phyloP scores from a whole-genome alignment of 2,329 filamentous ascomycete species.

The Dissoconium aciculare region DNA sequence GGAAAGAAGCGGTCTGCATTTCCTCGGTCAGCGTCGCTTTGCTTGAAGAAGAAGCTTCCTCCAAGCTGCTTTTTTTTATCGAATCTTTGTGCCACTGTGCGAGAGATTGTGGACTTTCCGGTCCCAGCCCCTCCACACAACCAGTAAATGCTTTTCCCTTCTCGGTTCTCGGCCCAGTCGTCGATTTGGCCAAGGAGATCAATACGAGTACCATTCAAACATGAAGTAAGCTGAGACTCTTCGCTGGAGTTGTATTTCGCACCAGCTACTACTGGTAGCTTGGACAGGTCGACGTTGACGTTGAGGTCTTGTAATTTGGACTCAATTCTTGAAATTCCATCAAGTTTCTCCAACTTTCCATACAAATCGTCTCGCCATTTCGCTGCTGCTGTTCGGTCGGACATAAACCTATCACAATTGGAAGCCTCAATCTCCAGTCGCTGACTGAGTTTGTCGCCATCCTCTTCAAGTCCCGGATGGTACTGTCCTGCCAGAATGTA shows the following conservation, averaged over 20 bases:
- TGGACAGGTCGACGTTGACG: background rate
- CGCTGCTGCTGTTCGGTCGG: background rate
- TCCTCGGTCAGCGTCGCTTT: background rate
- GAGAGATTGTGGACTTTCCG: slow-evolving; percentile 23
- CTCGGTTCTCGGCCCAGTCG: slow-evolving; percentile 11
- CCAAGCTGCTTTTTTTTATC: slow-evolving; percentile 5
- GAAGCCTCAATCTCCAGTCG: background rate
- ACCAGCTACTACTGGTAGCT: background rate
- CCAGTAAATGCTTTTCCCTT: slow-evolving; percentile 20
- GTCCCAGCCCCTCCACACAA: slow-evolving; percentile 21
- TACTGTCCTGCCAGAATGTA: background rate
- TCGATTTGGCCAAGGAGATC: slow-evolving; percentile 15
- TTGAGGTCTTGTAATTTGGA: background rate
- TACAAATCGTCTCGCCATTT: background rate
- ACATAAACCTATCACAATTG: too few species aligned
- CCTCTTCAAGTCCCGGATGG: background rate
- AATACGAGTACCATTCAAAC: slow-evolving; percentile 15
- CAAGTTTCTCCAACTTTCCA: background rate
- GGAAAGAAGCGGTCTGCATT: background rate
- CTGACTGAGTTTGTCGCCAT: background rate
- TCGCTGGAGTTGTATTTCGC: background rate
- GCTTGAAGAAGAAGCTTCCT: slow-evolving; percentile 4
- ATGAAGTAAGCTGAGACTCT: slow-evolving; percentile 3
- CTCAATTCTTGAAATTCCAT: background rate
- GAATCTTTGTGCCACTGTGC: slow-evolving; percentile 16